Percentiles rank a stretch among this genome's conserved stretches.
Conservation (phyloP, 2,329 filamentous ascomycete genomes). For the Fusarium duplospermum region DNA sequence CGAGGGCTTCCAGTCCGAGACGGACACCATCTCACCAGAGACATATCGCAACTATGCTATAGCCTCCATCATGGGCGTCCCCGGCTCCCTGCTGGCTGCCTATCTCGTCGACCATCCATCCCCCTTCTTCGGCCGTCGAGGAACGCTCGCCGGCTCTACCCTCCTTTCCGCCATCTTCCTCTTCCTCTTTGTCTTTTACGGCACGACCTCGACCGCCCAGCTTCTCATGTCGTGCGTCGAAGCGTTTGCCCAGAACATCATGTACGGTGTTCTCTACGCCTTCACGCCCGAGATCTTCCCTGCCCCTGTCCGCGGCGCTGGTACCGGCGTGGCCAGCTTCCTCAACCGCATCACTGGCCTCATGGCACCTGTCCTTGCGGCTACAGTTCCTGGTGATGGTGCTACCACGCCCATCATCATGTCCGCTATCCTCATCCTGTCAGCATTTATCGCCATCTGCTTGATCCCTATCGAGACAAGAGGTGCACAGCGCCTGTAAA, state of each 20-base stretch:
- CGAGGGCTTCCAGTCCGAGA: slow-evolving; percentile 45
- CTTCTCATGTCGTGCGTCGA: slow-evolving; percentile 75
- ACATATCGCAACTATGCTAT: slow-evolving; percentile 87
- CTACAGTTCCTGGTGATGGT: slow-evolving; percentile 68
- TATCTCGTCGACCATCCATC: slow-evolving; percentile 76
- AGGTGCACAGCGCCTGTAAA: slow-evolving; percentile 66
- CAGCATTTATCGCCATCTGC: slow-evolving; percentile 69
- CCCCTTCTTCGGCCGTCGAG: slow-evolving; percentile 74
- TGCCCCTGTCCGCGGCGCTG: slow-evolving; percentile 76
- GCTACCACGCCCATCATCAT: slow-evolving; percentile 69
- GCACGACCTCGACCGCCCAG: slow-evolving; percentile 66
- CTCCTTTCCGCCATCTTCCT: slow-evolving; percentile 75
- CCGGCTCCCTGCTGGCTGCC: slow-evolving; percentile 79
- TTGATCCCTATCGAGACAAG: slow-evolving; percentile 73
- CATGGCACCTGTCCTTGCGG: slow-evolving; percentile 75
- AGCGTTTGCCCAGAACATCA: slow-evolving; percentile 80
- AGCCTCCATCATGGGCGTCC: slow-evolving; percentile 80
- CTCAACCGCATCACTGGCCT: slow-evolving; percentile 76
- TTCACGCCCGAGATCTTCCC: slow-evolving; percentile 84
- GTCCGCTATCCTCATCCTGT: slow-evolving; percentile 66
- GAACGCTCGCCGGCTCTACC: slow-evolving; percentile 76
- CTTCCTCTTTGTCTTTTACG: slow-evolving; percentile 73
- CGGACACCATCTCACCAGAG: slow-evolving; percentile 55
- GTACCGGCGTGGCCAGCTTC: slow-evolving; percentile 78
- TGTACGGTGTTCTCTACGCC: slow-evolving; percentile 81